Base-by-base conservation (phyloP, 2,329 filamentous ascomycete genomes). In the Nakataea oryzae region DNA sequence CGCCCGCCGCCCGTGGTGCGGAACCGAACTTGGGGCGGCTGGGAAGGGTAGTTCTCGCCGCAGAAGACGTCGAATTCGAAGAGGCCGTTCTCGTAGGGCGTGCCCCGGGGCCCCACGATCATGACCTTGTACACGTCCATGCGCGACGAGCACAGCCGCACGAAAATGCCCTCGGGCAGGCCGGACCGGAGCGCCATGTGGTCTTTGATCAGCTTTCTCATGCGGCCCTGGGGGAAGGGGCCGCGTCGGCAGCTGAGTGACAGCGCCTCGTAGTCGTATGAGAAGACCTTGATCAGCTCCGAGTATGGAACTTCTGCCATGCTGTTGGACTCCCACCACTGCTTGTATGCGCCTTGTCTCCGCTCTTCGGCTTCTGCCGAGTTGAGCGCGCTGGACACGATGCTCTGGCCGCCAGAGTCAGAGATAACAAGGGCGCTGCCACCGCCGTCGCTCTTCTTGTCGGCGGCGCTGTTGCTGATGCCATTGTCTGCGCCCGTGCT, bases 11-110 rank as follows among this genome's bases (percentile, higher is more conserved):
- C 76, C 0, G 81, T 82, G 0, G 78, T 80, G 63, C 70, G 74
- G 66, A 81, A 81, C 1, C 63, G 60, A 63, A 81, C 72, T 8
- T 60, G 8, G 0, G 81, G 81, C 13, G 80, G 76, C 0, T 30
- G 61, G 1, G 69, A 64, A 0, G 81, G 81, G 62, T 79, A 84
- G 0, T 73, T 65, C 0, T 32, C 14, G 9, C 69, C 67, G 59
- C 78, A 81, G 41, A 75, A 76, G 34, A 84, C 65, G 65, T 84
- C 80, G 63, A 84, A 84, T 64, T 83, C 81, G 66, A 82, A 84
- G 3, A 83, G 66, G 0, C 81, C 81, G 55, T 79, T 73, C 65
- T 80, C 80, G 67, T 84, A 84, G 17, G 81, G 81, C 8, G 80
- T 83, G 17, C 70, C 77, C 5, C 66, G 66, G 0, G 81, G 79